phyloP scores from a whole-genome alignment of 1,284 basidiomycete genomes.

The Microbotryum lychnidis-dioicae region DNA sequence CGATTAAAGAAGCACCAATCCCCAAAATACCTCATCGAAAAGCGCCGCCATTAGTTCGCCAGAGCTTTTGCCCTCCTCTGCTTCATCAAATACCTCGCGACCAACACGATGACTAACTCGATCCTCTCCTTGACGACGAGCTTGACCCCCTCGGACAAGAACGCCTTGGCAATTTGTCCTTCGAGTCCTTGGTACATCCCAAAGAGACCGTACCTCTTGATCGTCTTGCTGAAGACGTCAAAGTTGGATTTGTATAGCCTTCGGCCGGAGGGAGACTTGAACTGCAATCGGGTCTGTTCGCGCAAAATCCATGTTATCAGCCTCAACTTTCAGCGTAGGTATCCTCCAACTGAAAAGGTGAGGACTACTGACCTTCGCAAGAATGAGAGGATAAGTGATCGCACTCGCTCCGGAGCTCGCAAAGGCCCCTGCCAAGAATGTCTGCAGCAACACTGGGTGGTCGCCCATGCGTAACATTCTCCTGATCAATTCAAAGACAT shows the following conservation, averaged over 20 bases:
- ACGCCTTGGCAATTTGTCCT: constrained; percentile 79
- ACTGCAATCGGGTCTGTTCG: constrained; percentile 42
- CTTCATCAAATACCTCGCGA: too few relatives aligned
- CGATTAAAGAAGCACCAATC: too few relatives aligned
- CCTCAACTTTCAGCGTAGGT: not conserved
- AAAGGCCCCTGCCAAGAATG: constrained; percentile 43
- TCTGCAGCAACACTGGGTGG: constrained; percentile 39
- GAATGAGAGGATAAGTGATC: constrained; percentile 29
- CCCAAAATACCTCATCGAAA: too few relatives aligned
- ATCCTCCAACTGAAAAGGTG: not conserved
- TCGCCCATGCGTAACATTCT: constrained; percentile 34
- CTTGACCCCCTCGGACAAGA: constrained; percentile 44
- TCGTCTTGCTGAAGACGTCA: constrained; percentile 39
- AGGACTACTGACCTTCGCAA: constrained; percentile 16
- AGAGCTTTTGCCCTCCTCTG: too few relatives aligned
- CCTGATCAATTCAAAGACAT: constrained; percentile 39
- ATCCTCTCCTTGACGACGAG: constrained; percentile 40
- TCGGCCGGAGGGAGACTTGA: constrained; percentile 37
- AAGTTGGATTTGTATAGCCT: constrained; percentile 28
- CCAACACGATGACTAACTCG: too few relatives aligned
- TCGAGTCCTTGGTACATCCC: constrained; percentile 78
- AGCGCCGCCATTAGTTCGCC: too few relatives aligned
- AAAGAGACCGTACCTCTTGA: constrained; percentile 64
- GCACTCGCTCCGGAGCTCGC: constrained; percentile 41
- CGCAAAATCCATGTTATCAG: not conserved